A percentile compares a stretch with the other conserved stretches of the same genome.
phyloP scores from a whole-genome alignment of 2,329 filamentous ascomycete genomes.

The Colletotrichum caudatum region DNA sequence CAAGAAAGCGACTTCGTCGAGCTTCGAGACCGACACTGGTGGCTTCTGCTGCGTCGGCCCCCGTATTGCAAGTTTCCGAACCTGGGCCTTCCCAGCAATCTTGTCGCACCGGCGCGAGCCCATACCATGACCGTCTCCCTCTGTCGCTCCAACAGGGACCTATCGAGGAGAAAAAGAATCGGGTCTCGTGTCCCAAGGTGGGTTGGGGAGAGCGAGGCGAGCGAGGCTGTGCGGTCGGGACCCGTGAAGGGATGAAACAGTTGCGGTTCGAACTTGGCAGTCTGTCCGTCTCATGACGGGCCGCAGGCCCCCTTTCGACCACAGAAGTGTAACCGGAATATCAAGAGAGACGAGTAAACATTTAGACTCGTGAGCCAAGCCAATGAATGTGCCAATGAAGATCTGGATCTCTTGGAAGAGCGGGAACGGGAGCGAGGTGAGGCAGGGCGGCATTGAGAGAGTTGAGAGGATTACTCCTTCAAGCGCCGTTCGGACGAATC shows the following conservation, averaged over 20 bases:
- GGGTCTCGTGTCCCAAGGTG: background rate
- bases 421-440: background rate
- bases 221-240: constrained; percentile 36
- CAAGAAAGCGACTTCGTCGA: constrained; percentile 19
- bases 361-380: constrained; percentile 35
- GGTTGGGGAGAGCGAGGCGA: constrained; percentile 21
- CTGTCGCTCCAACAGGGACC: background rate
- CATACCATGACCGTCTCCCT: background rate
- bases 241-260: constrained; percentile 33
- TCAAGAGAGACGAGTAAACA: constrained; percentile 24
- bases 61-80: constrained; percentile 31
- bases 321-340: constrained; percentile 36
- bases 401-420: constrained; percentile 14
- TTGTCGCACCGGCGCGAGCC: constrained; percentile 27
- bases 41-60: constrained; percentile 15
- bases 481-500: background rate
- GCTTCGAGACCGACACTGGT: constrained; percentile 6
- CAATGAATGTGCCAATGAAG: constrained; percentile 20
- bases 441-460: background rate
- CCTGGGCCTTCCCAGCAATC: constrained; percentile 26
- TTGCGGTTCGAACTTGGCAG: constrained; percentile 41
- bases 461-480: background rate
- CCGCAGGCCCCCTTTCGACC: constrained; percentile 32
- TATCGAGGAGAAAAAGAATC: background rate
- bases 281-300: constrained; percentile 39